A percentile compares a stretch with the other conserved stretches of the same genome.
phyloP scores from a whole-genome alignment of 345 rosid genomes.

The Sonneratia caseolaris region DNA sequence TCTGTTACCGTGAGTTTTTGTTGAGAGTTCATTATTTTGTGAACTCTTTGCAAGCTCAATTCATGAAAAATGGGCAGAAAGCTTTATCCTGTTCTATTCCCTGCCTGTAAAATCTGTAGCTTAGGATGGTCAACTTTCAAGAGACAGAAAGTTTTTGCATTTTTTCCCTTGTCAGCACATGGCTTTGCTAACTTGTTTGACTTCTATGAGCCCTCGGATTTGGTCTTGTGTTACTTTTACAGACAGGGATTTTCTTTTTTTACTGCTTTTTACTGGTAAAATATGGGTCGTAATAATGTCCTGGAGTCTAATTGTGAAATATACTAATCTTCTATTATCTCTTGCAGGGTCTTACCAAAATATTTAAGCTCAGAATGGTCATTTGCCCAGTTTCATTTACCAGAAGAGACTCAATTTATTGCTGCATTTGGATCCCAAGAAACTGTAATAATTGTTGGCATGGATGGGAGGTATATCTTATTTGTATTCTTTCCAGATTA shows the following conservation, averaged over 20 bases:
- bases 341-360: conserved; percentile 67
- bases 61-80: not conserved
- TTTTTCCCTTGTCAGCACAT: not conserved
- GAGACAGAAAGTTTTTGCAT: not conserved
- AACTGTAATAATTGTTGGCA: conserved; percentile 56
- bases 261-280: not conserved
- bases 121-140: not conserved
- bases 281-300: not conserved
- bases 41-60: not conserved
- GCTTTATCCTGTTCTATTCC: not conserved
- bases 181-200: not conserved
- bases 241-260: not conserved
- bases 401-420: conserved; percentile 59
- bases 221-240: not conserved
- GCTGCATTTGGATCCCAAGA: conserved; percentile 83
- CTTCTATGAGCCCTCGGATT: not conserved
- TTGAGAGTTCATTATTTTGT: not conserved
- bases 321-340: not conserved
- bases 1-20: not conserved
- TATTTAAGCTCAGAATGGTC: conserved; percentile 99
- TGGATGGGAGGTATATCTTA: conserved; percentile 68
- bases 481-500: not conserved
- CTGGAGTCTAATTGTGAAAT: not conserved
- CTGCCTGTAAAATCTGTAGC: not conserved
- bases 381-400: conserved; percentile 77